Evolutionary conservation across 2,329 filamentous ascomycete species (phyloP).

Genomic region (Pseudocercospora vitis): DNA sequence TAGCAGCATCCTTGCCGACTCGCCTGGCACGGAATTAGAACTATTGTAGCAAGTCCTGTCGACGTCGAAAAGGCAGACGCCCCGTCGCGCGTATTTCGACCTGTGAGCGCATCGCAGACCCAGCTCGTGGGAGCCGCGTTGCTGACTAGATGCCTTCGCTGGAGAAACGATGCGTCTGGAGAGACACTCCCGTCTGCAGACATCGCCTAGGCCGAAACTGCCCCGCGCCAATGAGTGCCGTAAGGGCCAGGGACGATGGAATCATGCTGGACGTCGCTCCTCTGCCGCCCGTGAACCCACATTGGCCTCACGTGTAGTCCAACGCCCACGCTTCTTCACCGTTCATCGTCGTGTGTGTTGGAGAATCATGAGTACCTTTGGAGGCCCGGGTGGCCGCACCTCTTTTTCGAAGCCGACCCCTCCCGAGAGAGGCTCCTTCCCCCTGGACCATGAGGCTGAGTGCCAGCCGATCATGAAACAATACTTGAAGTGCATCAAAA

Average conservation of each 20-base stretch:
- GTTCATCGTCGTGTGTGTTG: no score
- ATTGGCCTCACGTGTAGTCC: slow-evolving; percentile 2
- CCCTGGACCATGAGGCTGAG: slow-evolving; percentile 95
- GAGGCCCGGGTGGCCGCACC: slow-evolving; percentile 62
- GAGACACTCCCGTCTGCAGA: neutral
- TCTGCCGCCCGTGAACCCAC: neutral
- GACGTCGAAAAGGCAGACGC: no score
- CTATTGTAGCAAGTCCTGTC: no score
- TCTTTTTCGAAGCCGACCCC: slow-evolving; percentile 68
- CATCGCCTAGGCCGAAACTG: neutral
- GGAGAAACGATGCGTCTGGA: neutral
- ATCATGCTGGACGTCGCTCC: neutral
- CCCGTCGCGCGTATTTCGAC: no score
- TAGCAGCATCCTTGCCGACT: no score
- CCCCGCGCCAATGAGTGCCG: neutral
- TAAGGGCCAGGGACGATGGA: neutral
- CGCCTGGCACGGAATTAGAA: no score
- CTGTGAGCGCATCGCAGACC: no score
- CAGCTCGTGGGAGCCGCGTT: neutral
- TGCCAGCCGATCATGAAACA: slow-evolving; percentile 85
- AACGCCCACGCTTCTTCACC: no score
- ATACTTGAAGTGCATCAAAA: slow-evolving; percentile 86
- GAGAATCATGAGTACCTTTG: slow-evolving; percentile 55
- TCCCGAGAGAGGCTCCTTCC: slow-evolving; percentile 91
- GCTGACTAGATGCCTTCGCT: neutral